Percentiles rank a stretch among this genome's conserved stretches.
These are phyloP conservation scores for Monosporozyma servazzii DNA, from an alignment of 805 yeast genomes.

Conservation along the genomic window DNA sequence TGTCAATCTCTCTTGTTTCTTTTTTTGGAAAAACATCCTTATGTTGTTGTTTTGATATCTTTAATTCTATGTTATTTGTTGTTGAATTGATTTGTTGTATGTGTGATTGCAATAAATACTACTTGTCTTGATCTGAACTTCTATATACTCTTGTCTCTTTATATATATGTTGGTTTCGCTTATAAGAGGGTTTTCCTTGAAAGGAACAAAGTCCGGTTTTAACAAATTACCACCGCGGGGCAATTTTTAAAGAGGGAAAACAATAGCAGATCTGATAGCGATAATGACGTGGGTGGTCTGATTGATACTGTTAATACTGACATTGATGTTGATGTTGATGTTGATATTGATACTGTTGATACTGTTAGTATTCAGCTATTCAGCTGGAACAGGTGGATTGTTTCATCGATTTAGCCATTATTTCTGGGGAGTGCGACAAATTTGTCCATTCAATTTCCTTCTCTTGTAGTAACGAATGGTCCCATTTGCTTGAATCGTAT, in stretches of 20 bases:
- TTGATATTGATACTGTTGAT: too few species aligned
- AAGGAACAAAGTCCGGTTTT: neutral
- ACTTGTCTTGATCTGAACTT: neutral
- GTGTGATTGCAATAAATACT: too few species aligned
- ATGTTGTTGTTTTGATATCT: neutral
- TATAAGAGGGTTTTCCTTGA: neutral
- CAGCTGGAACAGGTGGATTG: constrained; percentile 66
- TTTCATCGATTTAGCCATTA: constrained; percentile 42
- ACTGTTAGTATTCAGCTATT: neutral
- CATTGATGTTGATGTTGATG: too few species aligned
- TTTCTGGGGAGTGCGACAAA: constrained; percentile 31
- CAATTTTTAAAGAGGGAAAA: neutral
- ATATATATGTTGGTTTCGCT: too few species aligned
- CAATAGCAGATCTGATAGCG: neutral
- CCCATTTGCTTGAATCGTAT: constrained; percentile 60
- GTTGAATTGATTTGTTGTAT: neutral
- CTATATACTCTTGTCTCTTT: neutral
- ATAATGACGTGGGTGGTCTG: neutral
- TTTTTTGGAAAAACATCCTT: constrained; percentile 2
- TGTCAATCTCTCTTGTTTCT: constrained; percentile 1
- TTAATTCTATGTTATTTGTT: too few species aligned
- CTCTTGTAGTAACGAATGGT: constrained; percentile 42
- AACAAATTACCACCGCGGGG: neutral
- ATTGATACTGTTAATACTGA: too few species aligned
- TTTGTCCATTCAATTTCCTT: constrained; percentile 44